A percentile compares a stretch with the other conserved stretches of the same genome.
These are phyloP conservation scores for Mycena chlorophos DNA, from an alignment of 768 basidiomycete genomes.

Conservation along the genomic window DNA sequence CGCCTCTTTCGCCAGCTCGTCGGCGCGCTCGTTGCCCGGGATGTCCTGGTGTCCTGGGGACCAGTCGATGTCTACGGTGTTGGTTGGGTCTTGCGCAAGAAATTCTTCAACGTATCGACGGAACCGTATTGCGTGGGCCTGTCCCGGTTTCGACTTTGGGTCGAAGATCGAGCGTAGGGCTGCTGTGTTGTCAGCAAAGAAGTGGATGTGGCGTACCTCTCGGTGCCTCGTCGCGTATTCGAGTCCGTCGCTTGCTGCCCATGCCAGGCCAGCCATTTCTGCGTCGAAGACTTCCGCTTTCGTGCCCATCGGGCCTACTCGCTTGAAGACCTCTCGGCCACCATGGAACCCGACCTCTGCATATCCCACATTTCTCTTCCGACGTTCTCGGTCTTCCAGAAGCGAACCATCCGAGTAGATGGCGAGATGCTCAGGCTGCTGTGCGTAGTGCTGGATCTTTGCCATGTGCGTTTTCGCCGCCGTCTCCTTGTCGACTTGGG, in stretches of 20 bases:
- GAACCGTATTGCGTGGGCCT: constrained; percentile 4
- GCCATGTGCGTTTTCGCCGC: neutral
- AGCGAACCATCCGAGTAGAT: neutral
- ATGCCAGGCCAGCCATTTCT: constrained; percentile 26
- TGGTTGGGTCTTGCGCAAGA: neutral
- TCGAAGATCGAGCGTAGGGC: constrained; percentile 22
- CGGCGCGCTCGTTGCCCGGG: constrained; percentile 9
- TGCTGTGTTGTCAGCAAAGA: constrained; percentile 29
- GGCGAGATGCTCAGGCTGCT: neutral
- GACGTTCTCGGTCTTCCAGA: neutral
- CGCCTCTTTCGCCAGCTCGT: constrained; percentile 6
- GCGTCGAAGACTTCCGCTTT: constrained; percentile 31
- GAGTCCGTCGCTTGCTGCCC: constrained; percentile 16
- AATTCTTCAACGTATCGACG: neutral
- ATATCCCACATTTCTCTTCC: neutral
- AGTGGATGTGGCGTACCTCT: constrained; percentile 21
- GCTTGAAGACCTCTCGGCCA: constrained; percentile 12
- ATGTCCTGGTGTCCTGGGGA: constrained; percentile 11
- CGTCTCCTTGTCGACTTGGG: neutral
- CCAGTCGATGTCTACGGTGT: constrained; percentile 8
- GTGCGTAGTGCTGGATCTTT: neutral
- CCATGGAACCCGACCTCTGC: constrained; percentile 21
- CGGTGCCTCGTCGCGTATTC: constrained; percentile 3
- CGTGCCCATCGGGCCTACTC: constrained; percentile 24
- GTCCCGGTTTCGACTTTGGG: constrained; percentile 20